Percentiles rank a stretch among this genome's conserved stretches.
phyloP scores from a whole-genome alignment of 768 basidiomycete species.

The Russula griseocarnosa region DNA sequence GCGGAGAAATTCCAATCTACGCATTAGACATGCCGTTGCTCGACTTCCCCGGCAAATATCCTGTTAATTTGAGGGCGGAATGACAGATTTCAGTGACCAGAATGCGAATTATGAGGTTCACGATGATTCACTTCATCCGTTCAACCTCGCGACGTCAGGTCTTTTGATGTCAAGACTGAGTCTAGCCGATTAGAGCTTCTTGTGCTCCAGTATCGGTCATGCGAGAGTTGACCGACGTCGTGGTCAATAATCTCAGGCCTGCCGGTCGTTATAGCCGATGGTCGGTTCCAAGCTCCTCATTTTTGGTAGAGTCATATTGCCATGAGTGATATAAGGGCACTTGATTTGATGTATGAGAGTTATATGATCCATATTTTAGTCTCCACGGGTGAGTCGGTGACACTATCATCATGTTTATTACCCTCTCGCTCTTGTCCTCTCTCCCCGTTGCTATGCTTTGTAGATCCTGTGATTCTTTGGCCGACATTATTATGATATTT shows the following conservation, averaged over 20 bases:
- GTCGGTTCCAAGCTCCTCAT: constrained; percentile 86
- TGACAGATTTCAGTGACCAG: no score
- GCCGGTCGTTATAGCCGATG: constrained; percentile 93
- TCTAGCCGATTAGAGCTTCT: background rate
- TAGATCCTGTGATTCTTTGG: no score
- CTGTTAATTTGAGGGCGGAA: constrained; percentile 85
- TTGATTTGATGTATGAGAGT: constrained; percentile 91
- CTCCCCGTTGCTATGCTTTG: no score
- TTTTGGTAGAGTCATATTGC: constrained; percentile 93
- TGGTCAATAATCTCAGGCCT: constrained; percentile 86
- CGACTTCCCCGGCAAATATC: no score
- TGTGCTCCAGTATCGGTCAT: constrained; percentile 59
- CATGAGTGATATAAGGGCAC: constrained; percentile 90
- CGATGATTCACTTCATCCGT: constrained; percentile 88
- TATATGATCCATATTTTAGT: constrained; percentile 72
- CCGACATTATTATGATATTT: no score
- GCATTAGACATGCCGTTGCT: no score
- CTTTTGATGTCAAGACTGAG: constrained; percentile 2
- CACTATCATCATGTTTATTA: constrained; percentile 26
- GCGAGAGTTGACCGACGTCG: no score
- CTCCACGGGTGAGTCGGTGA: constrained; percentile 74
- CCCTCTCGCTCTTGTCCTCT: constrained; percentile 17
- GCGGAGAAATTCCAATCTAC: constrained; percentile 81
- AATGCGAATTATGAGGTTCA: constrained; percentile 71
- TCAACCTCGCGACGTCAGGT: constrained; percentile 76